Evolutionary conservation across 2,329 filamentous ascomycete species (phyloP), one percentile per base, ranked within the genome.

Genomic region (Periconia macrospinosa): DNA sequence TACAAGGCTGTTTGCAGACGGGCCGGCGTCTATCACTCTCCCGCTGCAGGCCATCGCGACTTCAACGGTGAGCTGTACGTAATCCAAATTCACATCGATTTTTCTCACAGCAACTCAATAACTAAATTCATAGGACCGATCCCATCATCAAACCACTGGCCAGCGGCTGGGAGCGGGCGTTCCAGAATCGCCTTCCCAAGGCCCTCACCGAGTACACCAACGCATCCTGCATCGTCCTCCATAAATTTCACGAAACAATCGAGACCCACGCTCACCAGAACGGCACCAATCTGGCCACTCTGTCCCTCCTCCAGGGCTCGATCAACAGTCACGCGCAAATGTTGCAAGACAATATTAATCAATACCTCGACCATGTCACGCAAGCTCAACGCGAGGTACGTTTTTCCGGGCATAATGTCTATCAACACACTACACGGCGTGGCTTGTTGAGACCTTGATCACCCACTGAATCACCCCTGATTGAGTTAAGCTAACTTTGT

Each of bases 1-100:
- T 87, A 86, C 59, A 83, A 80, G 65, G 85, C 84, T 10, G 76
- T 81, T 2, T 80, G 80, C 47, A 73, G 80, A 41, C 76, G 83
- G 43, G 60, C 78, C 50, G 84, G 81, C 6, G 74, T 76, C 2
- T 84, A 71, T 59, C 60, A 68, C 2, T 77, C 76, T 47, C 40
- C 53, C 6, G 48, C 50, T 14, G 62, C 68, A 30, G 77, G 78
- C 23, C 53, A 59, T 8, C 73, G 73, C 47, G 73, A 78, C 54
- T 77, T 78, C 62, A 78, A 78, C 53, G 57, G 60, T 1, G 69
- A 79, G 54, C 63, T 77, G 53, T 48, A 48, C 41, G 46, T 41
- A 37, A 6, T 19, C 69, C 51, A 60, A 50, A 30, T 19, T 20
- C 41, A 18, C 17, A 11, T 18, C 10, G 23, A 23, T 41, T 15